These are phyloP conservation scores for Rhodocollybia butyracea DNA, from an alignment of 768 basidiomycete genomes.

Conservation along the genomic window DNA sequence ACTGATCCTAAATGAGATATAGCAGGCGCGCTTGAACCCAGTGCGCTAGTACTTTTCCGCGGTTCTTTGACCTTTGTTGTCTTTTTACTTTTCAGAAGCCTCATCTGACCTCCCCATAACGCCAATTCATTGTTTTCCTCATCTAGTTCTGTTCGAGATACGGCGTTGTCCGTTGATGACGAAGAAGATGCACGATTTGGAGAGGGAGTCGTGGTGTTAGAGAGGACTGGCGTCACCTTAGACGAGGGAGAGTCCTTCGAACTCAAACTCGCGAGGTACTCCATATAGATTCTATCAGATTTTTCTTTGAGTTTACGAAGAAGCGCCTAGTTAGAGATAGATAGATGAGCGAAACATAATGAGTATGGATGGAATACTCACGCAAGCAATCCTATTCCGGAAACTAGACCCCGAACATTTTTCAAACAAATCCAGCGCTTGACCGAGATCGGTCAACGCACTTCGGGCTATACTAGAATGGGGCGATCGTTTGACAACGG, in stretches of 20 bases:
- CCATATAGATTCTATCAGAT: slow-evolving; percentile 33
- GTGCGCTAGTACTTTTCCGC: too few species aligned
- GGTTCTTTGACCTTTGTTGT: slow-evolving; percentile 3
- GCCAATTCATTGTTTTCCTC: slow-evolving; percentile 46
- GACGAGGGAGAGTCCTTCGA: slow-evolving; percentile 11
- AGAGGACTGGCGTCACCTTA: not conserved
- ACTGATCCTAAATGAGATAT: not conserved
- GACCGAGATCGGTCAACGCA: slow-evolving; percentile 46
- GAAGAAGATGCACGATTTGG: slow-evolving; percentile 8
- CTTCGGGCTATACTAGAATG: slow-evolving; percentile 44
- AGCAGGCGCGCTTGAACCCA: too few species aligned
- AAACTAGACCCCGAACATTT: slow-evolving; percentile 39
- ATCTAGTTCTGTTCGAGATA: not conserved
- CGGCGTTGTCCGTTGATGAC: not conserved
- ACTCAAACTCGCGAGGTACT: slow-evolving; percentile 16
- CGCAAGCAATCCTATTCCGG: slow-evolving; percentile 46
- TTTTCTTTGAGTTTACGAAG: slow-evolving; percentile 44
- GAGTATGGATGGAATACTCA: slow-evolving; percentile 12
- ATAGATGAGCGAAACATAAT: not conserved
- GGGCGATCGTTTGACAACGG: slow-evolving; percentile 57
- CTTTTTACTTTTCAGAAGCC: slow-evolving; percentile 30
- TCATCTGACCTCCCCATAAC: slow-evolving; percentile 52
- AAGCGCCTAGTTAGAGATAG: slow-evolving; percentile 31
- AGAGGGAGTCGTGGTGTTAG: not conserved
- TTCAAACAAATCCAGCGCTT: slow-evolving; percentile 45